Evolutionary conservation across 805 yeast genomes (phyloP).

Genomic region (Starmerella khaoyaiensis): DNA sequence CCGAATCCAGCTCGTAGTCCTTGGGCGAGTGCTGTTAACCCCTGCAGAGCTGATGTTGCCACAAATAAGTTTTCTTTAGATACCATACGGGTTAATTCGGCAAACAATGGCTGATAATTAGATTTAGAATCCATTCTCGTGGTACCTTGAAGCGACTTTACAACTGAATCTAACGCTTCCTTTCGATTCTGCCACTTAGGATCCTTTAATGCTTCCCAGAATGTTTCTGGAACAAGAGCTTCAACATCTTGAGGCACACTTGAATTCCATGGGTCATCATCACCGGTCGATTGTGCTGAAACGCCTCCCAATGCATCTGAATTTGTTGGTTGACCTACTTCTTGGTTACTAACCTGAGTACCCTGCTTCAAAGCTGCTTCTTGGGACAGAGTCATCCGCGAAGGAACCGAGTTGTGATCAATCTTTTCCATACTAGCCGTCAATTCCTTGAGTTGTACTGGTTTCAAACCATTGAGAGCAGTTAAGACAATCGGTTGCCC

Average conservation of each 20-base stretch:
- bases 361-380: slow-evolving; percentile 4
- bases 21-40: slow-evolving; percentile 45
- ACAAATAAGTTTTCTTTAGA: slow-evolving; percentile 75
- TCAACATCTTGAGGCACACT: slow-evolving; percentile 58
- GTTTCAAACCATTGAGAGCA: slow-evolving; percentile 56
- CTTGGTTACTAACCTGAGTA: slow-evolving; percentile 1
- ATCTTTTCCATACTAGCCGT: slow-evolving; percentile 50
- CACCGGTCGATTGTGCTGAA: slow-evolving; percentile 6
- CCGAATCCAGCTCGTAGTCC: slow-evolving; percentile 50
- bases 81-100: slow-evolving; percentile 53
- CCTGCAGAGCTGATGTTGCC: slow-evolving; percentile 63
- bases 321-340: background rate
- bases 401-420: slow-evolving; percentile 13
- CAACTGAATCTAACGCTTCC: slow-evolving; percentile 58
- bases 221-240: slow-evolving; percentile 50
- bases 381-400: slow-evolving; percentile 13
- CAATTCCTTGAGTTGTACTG: slow-evolving; percentile 82
- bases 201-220: slow-evolving; percentile 42
- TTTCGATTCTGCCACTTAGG: slow-evolving; percentile 86
- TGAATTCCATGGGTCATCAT: slow-evolving; percentile 47
- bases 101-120: slow-evolving; percentile 55
- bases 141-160: slow-evolving; percentile 25
- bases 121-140: slow-evolving; percentile 44
- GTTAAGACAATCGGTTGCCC: slow-evolving; percentile 48
- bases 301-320: background rate